phyloP scores from a whole-genome alignment of 192 early-diverging fungal genomes.

The Podila epigama region DNA sequence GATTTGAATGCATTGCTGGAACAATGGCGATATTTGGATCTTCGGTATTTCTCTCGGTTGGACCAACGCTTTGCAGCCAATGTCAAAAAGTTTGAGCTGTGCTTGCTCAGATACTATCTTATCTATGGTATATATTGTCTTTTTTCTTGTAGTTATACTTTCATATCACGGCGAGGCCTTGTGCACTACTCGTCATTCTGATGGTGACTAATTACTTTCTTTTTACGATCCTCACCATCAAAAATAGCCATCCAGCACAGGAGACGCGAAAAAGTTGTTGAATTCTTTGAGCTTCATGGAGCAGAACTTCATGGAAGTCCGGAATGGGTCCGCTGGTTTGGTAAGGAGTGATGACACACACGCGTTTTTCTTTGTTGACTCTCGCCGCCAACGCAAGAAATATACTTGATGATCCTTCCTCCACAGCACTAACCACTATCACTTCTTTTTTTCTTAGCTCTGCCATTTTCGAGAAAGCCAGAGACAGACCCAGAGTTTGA shows the following conservation, averaged over 20 bases:
- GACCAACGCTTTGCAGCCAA: constrained; percentile 63
- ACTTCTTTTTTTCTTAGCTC: constrained; percentile 39
- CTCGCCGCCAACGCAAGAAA: too few species aligned
- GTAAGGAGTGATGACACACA: constrained; percentile 48
- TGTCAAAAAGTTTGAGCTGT: constrained; percentile 67
- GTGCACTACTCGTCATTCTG: too few species aligned
- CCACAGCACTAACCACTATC: not conserved
- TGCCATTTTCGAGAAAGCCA: constrained; percentile 67
- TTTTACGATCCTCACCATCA: not conserved
- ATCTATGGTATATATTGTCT: constrained; percentile 56
- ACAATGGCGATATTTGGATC: constrained; percentile 68
- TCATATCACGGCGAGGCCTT: not conserved
- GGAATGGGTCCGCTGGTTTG: constrained; percentile 73
- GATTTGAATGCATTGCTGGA: constrained; percentile 61
- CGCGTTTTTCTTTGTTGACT: too few species aligned
- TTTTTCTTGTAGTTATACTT: constrained; percentile 1
- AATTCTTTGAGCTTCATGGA: constrained; percentile 67
- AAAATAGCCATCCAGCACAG: constrained; percentile 63
- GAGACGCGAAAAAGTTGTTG: constrained; percentile 59
- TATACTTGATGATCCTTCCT: not conserved
- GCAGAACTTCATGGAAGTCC: constrained; percentile 60
- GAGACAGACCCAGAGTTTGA: constrained; percentile 64
- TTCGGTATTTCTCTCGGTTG: constrained; percentile 69
- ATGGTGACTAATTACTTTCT: not conserved
- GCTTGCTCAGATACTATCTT: constrained; percentile 66